Base-by-base conservation (phyloP, 371 early-diverging fungal species). In the Fennellomyces sp. region DNA sequence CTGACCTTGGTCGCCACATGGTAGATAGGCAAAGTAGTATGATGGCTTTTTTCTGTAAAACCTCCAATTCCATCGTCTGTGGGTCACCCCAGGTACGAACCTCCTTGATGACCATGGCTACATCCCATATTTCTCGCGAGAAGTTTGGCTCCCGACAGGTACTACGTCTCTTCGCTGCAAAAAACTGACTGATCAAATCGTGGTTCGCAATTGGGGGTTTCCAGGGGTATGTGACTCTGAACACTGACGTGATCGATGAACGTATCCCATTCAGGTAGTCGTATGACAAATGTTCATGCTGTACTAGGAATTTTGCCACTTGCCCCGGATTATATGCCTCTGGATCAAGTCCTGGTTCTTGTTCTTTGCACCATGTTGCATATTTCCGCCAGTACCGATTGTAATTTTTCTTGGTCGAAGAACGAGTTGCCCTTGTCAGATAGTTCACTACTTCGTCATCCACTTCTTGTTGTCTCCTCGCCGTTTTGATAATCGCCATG, bases 31-130 rank as follows among this genome's bases (percentile, higher is more conserved):
- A 35, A 50, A 41, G 13, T 51, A 19, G 2, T 36, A 36, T 39
- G 60, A 35, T 4, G 19, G 23, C 17, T n/a, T n/a, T n/a, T n/a
- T n/a, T n/a, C n/a, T n/a, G n/a, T n/a, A n/a, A n/a, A n/a, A n/a
- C n/a, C n/a, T n/a, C n/a, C n/a, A n/a, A n/a, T n/a, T n/a, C n/a
- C n/a, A n/a, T n/a, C n/a, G n/a, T n/a, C n/a, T n/a, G n/a, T n/a
- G n/a, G n/a, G n/a, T n/a, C n/a, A n/a, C 60, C 53, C 60, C 60
- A 60, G 4, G 41, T n/a, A 2, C 25, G 29, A 10, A 58, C 3
- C 13, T 6, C 3, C 17, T 17, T 19, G 15, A 59, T 8, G 5
- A 59, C 27, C 7, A 19, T 19, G 2, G 25, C 3, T 0, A 59
- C 8, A 28, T 41, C 42, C 29, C 52, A 59, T 1, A 45, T 28